A percentile compares a stretch with the other conserved stretches of the same genome.
phyloP scores from a whole-genome alignment of 306 rosid species.

The Corylus heterophylla region DNA sequence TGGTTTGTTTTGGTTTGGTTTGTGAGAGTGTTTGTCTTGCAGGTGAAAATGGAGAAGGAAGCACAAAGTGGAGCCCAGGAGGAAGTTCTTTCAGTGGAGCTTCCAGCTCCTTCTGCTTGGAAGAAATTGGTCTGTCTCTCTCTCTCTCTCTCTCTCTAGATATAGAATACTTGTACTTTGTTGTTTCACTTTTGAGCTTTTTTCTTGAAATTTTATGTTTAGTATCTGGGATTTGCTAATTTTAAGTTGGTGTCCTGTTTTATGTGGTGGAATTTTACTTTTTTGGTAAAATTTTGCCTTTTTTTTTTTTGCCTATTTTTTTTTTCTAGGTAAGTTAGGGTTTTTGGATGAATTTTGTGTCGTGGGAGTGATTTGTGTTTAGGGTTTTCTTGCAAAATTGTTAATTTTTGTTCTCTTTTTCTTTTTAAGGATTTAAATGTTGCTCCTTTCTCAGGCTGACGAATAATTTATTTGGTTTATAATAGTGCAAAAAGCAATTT shows the following conservation, averaged over 20 bases:
- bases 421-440: too few relatives aligned
- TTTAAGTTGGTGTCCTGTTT: neutral
- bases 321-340: slow-evolving; percentile 12
- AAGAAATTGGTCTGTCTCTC: slow-evolving; percentile 72
- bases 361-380: slow-evolving; percentile 17
- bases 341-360: slow-evolving; percentile 15
- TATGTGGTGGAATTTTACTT: slow-evolving; percentile 10
- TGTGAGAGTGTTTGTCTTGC: neutral
- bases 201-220: neutral
- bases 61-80: slow-evolving; percentile 40
- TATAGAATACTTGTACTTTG: neutral
- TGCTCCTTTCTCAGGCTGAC: neutral
- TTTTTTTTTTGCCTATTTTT: neutral
- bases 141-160: slow-evolving; percentile 1
- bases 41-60: slow-evolving; percentile 35
- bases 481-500: neutral
- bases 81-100: slow-evolving; percentile 72
- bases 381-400: slow-evolving; percentile 25
- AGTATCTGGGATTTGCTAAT: neutral
- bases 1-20: neutral
- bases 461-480: neutral
- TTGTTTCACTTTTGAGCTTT: neutral
- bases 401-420: neutral
- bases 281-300: neutral
- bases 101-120: slow-evolving; percentile 91